phyloP scores from a whole-genome alignment of 2,329 filamentous ascomycete genomes.

The Verticillium isaacii region DNA sequence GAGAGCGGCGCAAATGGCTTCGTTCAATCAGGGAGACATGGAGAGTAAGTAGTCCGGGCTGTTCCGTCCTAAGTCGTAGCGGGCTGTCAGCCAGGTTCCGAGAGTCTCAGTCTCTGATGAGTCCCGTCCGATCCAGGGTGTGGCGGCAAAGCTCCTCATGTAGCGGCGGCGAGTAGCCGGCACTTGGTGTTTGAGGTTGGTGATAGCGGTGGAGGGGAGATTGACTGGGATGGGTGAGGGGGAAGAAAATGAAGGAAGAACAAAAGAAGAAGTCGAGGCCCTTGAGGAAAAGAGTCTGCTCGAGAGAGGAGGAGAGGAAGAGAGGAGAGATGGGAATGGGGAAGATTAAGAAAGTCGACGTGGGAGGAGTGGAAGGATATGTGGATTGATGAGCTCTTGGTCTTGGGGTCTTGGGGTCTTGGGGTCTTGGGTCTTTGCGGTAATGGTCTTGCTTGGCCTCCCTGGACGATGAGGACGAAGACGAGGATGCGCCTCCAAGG shows the following conservation, averaged over 20 bases:
- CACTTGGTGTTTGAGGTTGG: background rate
- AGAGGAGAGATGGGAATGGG: constrained; percentile 3
- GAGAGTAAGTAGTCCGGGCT: background rate
- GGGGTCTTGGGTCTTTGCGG: background rate
- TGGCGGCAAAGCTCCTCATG: constrained; percentile 1
- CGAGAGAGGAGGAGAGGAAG: constrained; percentile 1
- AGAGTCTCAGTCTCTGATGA: constrained; percentile 1
- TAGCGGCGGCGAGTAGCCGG: constrained; percentile 1
- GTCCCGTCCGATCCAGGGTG: constrained; percentile 3
- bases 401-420: background rate
- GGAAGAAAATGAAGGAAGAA: background rate
- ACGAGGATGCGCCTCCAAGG: background rate
- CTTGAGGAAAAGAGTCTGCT: constrained; percentile 1
- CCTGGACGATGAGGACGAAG: background rate
- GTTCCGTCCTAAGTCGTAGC: background rate
- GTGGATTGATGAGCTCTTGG: background rate
- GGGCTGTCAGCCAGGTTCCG: constrained; percentile 3
- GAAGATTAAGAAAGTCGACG: constrained; percentile 1
- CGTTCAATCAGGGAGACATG: constrained; percentile 1
- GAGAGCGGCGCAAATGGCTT: background rate
- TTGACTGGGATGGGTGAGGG: background rate
- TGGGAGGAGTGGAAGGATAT: constrained; percentile 10
- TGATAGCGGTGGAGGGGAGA: background rate
- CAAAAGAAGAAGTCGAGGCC: constrained; percentile 1
- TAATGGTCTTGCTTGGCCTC: background rate